Evolutionary conservation across 1,139 yeast genomes (phyloP), one percentile per base, ranked within the genome.

Genomic region (Chernovozyma aurita): DNA sequence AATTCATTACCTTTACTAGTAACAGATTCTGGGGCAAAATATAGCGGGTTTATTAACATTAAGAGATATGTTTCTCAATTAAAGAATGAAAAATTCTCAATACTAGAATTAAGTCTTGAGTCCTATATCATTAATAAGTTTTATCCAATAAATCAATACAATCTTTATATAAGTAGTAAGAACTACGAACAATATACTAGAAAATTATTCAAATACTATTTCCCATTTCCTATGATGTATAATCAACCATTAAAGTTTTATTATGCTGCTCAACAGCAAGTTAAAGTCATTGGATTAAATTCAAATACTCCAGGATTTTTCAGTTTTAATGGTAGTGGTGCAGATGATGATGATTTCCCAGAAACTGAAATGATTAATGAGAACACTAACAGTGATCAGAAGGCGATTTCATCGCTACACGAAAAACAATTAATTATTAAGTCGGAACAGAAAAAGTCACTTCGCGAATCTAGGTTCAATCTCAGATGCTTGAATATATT

Each of bases 161-260:
- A 79, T 39, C 57, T 80, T 30, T 86, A 74, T 49, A 61, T 82
- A 33, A 74, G 80, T 44, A 65, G 72, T 24, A 63, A 61, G 24
- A 85, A 85, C 57, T 86, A 83, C 55, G 88, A 80, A 45, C 53
- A 64, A 13, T 77, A 72, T 40, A 77, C 90, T 1, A 65, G 94
- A 38, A 79, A 80, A 32, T 55, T 76, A 20, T 80, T 83, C 52
- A 65, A 75, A 26, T 48, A 61, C 3, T 68, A 78, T 43, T 62
- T 85, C 25, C 86, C 92, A 3, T 86, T 86, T 59, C 95, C 95
- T 4, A 78, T 85, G 81, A 90, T 86, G 75, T 86, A 85, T 56
- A 80, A 79, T 42, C 80, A 85, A 29, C 88, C 95, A 0, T 52
- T 82, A 39, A 65, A 67, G 32, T 71, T 75, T 42, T 67, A 75